These are phyloP conservation scores for Aristolochia californica DNA, from an alignment of 164 flowering plant species.

Conservation along the genomic window DNA sequence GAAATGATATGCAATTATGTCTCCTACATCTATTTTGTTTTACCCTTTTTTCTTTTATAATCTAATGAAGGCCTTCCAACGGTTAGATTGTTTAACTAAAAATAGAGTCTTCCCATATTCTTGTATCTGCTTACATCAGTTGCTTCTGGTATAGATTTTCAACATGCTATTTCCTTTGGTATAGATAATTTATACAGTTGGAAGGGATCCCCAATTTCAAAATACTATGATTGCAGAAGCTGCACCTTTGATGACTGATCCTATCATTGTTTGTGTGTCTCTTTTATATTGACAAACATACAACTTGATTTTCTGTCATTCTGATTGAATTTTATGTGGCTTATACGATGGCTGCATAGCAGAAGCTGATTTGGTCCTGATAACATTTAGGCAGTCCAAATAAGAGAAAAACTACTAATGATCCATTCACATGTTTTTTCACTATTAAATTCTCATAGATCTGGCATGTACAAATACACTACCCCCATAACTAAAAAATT, in stretches of 20 bases:
- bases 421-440: neutral
- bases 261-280: constrained; percentile 59
- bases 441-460: neutral
- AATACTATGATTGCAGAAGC: constrained; percentile 55
- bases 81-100: too few species aligned
- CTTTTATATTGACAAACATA: too few species aligned
- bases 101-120: too few species aligned
- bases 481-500: too few species aligned
- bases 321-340: too few species aligned
- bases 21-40: too few species aligned
- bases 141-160: neutral
- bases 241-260: constrained; percentile 58
- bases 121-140: too few species aligned
- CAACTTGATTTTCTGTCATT: too few species aligned
- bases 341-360: constrained; percentile 52
- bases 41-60: too few species aligned
- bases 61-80: too few species aligned
- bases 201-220: too few species aligned
- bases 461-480: too few species aligned
- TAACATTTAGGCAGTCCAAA: neutral
- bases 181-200: constrained; percentile 84
- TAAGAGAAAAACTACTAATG: neutral
- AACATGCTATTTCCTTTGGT: constrained; percentile 3
- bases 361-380: constrained; percentile 69
- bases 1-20: constrained; percentile 53